Percentiles rank a stretch among this genome's conserved stretches.
Conservation (phyloP, 805 yeast species). For the Yarrowia phangngaensis region DNA sequence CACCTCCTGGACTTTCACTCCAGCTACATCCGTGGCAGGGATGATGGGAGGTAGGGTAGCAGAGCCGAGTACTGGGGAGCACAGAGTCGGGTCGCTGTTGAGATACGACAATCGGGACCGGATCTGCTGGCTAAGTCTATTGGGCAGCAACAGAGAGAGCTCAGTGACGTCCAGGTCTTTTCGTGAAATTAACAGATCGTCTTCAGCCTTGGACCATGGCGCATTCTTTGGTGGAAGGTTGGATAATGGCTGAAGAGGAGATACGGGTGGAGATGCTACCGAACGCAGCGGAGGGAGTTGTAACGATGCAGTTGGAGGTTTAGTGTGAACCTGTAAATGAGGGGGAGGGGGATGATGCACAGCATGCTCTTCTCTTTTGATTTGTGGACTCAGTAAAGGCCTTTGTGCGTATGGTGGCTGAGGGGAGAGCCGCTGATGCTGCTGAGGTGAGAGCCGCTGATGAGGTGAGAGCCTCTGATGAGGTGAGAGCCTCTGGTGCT, state of each 20-base stretch:
- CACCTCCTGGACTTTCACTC: conserved; percentile 23
- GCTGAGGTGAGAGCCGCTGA: conserved; percentile 26
- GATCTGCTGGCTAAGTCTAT: conserved; percentile 71
- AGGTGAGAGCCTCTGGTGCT: too few species aligned
- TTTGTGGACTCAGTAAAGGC: too few species aligned
- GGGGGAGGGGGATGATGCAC: neutral
- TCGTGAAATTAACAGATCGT: conserved; percentile 54
- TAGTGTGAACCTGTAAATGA: neutral
- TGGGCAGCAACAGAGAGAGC: conserved; percentile 65
- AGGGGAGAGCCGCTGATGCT: conserved; percentile 28
- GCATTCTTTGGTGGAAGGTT: conserved; percentile 26
- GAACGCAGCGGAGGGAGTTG: conserved; percentile 27
- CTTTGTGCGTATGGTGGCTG: too few species aligned
- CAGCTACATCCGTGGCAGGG: conserved; percentile 17
- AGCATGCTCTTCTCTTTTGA: too few species aligned
- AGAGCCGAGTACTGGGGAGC: conserved; percentile 15
- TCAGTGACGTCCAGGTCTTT: conserved; percentile 68
- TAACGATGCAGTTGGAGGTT: too few species aligned
- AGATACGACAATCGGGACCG: conserved; percentile 13
- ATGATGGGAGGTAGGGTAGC: conserved; percentile 15
- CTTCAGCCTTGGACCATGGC: conserved; percentile 61
- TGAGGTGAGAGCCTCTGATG: conserved; percentile 1
- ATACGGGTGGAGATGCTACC: conserved; percentile 29
- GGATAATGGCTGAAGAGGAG: conserved; percentile 29
- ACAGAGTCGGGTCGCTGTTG: conserved; percentile 16